Evolutionary conservation across 345 rosid species (phyloP), one percentile per base, ranked within the genome.

Genomic region (Brassica rapa): DNA sequence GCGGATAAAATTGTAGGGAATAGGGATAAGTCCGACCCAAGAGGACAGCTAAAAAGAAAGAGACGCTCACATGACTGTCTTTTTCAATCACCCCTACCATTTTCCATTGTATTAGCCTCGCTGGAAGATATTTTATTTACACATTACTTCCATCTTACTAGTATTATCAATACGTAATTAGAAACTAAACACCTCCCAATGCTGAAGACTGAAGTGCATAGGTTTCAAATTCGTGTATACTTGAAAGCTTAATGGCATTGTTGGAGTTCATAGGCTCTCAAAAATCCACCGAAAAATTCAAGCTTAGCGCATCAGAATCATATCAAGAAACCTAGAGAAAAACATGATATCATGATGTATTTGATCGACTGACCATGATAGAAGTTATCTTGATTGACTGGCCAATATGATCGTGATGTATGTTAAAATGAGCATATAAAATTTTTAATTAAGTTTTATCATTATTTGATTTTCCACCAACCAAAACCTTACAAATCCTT

Each of bases 141-240:
- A 62, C 24, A 29, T 39, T 39, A 1, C 24, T 56, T 64, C 37
- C 14, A 32, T 10, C 62, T 69, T 10, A 39, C 66, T 19, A 39
- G 55, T 39, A 57, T 70, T 10, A 43, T 24, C 37, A 77, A 75
- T 6, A 81, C 5, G 67, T 7, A 37, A 59, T 66, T 24, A 56
- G 24, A 76, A 87, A 66, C 77, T 83, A 63, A 86, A 72, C 88
- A 72, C 82, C 97, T 93, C 97, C 99, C 99, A 95, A 39, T 95
- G 96, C 51, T 86, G 88, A 35, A 35, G 41, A 35, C 41, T 35
- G 9, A 84, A 85, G 88, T 30, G 98, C 97, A 83, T 87, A 95
- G 33, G 79, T 72, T 70, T 91, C 96, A 0, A 95, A 94, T 76
- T 95, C 98, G 79, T 86, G 87, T 75, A 74, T 80, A 67, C 86